Evolutionary conservation across 2,329 filamentous ascomycete genomes (phyloP).

Genomic region (Nemania bipapillata): DNA sequence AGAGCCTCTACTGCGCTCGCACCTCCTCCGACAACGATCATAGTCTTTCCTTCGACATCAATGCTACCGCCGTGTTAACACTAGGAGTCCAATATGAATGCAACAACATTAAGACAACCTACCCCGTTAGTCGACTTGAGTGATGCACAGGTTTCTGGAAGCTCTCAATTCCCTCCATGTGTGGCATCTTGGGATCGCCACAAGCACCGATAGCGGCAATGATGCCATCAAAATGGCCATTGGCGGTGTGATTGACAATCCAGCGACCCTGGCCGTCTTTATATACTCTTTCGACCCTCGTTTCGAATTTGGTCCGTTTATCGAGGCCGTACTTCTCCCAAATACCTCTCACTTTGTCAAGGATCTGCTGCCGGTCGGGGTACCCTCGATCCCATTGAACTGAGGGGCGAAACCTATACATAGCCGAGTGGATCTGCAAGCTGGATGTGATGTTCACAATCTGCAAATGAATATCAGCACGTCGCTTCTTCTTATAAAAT

Average conservation of each 20-base stretch:
- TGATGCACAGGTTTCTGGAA: slow-evolving; percentile 80
- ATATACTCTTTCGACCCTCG: slow-evolving; percentile 74
- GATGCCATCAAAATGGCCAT: slow-evolving; percentile 81
- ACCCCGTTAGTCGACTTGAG: slow-evolving; percentile 77
- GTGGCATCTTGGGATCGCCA: slow-evolving; percentile 78
- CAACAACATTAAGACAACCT: slow-evolving; percentile 29
- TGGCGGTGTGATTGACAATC: slow-evolving; percentile 77
- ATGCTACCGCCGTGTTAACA: slow-evolving; percentile 60
- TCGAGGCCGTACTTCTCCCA: slow-evolving; percentile 82
- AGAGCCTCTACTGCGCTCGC: slow-evolving; percentile 84
- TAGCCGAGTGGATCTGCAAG: slow-evolving; percentile 84
- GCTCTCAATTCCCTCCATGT: slow-evolving; percentile 74
- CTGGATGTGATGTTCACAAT: slow-evolving; percentile 84
- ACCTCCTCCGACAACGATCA: slow-evolving; percentile 80
- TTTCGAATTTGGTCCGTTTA: slow-evolving; percentile 76
- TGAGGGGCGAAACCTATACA: slow-evolving; percentile 88
- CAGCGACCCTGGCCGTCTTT: slow-evolving; percentile 75
- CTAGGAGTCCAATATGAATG: not conserved
- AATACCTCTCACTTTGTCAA: slow-evolving; percentile 74
- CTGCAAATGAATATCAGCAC: slow-evolving; percentile 53
- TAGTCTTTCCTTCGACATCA: slow-evolving; percentile 76
- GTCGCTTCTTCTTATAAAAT: not conserved
- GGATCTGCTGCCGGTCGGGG: slow-evolving; percentile 78
- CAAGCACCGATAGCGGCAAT: slow-evolving; percentile 84
- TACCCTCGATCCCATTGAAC: slow-evolving; percentile 81